Evolutionary conservation across 768 basidiomycete genomes (phyloP), one percentile per base, ranked within the genome.

Genomic region (Hemileccinum impolitum): DNA sequence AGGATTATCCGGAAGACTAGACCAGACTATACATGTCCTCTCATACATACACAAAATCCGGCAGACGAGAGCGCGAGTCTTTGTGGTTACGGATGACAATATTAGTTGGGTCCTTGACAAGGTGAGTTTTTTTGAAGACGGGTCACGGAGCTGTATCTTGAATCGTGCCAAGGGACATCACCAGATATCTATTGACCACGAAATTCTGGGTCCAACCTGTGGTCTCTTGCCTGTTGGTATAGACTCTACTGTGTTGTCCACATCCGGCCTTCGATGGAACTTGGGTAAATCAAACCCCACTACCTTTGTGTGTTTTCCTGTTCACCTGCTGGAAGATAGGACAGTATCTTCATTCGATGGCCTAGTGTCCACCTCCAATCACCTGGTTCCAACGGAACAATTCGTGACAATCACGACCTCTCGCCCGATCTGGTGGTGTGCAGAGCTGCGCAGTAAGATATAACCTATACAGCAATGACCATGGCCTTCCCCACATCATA

Each of bases 211-310:
- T 0, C 80, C 81, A 43, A 97, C 94, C 0, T 99, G 96, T 63
- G 96, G 94, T 0, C 77, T 98, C n/a, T 78, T 99, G 10, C 96
- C 96, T 1, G 79, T 98, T 3, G 96, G 94, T 0, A 70, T 94
- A 13, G 84, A 84, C 25, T 77, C 75, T 5, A 87, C 93, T 0
- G 67, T 80, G 14, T 71, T 98, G n/a, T 80, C 87, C 3, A 97
- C 94, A 0, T 77, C 70, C 1, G 96, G 96, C 0, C 74, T 97
- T 30, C 75, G 81, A 56, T 99, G 96, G 96, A 87, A 99, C 67
- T 66, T 96, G 39, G 78, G 94, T 88, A 59, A 54, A 80, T 71
- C 2, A 10, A 38, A 5, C 5, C 2, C 23, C 19, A 45, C 14
- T 51, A 19, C 21, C 35, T 43, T 31, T 13, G 17, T 12, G 11